Percentiles rank a stretch among this genome's conserved stretches.
Evolutionary conservation across 805 yeast genomes (phyloP).

Genomic region (Lipomyces spencermartinsiae): DNA sequence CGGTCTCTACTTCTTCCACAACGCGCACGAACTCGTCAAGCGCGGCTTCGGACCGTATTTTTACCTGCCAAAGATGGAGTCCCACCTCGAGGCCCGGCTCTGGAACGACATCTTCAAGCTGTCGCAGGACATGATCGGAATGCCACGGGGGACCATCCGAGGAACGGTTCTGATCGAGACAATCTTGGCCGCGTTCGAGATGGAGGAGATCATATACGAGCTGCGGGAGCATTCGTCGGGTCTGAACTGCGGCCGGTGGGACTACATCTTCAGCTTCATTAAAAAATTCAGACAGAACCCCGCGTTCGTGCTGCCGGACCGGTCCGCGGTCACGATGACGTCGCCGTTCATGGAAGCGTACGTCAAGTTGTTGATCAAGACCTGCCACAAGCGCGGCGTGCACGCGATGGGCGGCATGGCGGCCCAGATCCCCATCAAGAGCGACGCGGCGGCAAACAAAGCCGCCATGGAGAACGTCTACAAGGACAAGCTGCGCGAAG

Average conservation of each 20-base stretch:
- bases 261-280: slow-evolving; percentile 72
- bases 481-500: slow-evolving; percentile 72
- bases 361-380: slow-evolving; percentile 67
- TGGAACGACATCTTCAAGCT: slow-evolving; percentile 76
- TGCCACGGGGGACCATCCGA: slow-evolving; percentile 72
- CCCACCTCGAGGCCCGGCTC: slow-evolving; percentile 74
- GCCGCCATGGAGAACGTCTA: slow-evolving; percentile 71
- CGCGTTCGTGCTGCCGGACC: slow-evolving; percentile 69
- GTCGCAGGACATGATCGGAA: slow-evolving; percentile 66
- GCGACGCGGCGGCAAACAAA: slow-evolving; percentile 64
- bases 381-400: slow-evolving; percentile 73
- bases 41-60: slow-evolving; percentile 74
- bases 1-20: slow-evolving; percentile 73
- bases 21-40: slow-evolving; percentile 62
- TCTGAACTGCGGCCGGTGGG: slow-evolving; percentile 80
- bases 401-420: slow-evolving; percentile 85
- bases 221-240: slow-evolving; percentile 75
- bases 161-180: slow-evolving; percentile 77
- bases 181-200: slow-evolving; percentile 74
- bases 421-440: slow-evolving; percentile 76
- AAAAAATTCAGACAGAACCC: slow-evolving; percentile 68
- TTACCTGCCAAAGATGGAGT: slow-evolving; percentile 78
- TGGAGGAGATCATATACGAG: slow-evolving; percentile 79
- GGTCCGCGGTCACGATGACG: slow-evolving; percentile 60
- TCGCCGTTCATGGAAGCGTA: slow-evolving; percentile 74